Conservation (phyloP, 352 stramenopile species). For the Globisporangium rhizosaccharum region DNA sequence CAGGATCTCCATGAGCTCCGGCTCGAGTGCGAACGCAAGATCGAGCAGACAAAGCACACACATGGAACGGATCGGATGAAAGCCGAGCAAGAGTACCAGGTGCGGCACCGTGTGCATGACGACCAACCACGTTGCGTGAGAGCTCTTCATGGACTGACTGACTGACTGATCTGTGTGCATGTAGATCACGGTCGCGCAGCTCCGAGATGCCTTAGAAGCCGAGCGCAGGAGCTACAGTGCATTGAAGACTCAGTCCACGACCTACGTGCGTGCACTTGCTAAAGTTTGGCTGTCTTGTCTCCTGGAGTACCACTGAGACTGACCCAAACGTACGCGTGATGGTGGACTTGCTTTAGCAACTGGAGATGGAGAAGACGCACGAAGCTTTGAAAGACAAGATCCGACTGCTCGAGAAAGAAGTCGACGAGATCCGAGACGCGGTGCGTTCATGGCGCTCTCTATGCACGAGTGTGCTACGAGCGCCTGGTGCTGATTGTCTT, state of each 20-base stretch:
- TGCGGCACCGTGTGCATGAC: slow-evolving; percentile 7
- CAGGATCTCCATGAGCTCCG: slow-evolving; percentile 46
- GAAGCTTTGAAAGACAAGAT: slow-evolving; percentile 50
- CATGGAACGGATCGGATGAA: slow-evolving; percentile 45
- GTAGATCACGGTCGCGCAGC: slow-evolving; percentile 31
- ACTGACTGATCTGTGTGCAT: neutral
- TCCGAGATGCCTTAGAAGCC: slow-evolving; percentile 29
- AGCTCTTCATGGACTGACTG: neutral
- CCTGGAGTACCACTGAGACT: neutral
- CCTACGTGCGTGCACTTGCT: slow-evolving; percentile 18
- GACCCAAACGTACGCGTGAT: neutral
- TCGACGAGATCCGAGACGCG: slow-evolving; percentile 50
- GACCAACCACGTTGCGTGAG: neutral
- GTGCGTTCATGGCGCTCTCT: slow-evolving; percentile 14
- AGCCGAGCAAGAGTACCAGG: slow-evolving; percentile 45
- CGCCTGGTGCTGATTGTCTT: neutral
- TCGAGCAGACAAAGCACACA: slow-evolving; percentile 54
- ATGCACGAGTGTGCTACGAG: neutral
- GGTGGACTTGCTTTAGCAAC: slow-evolving; percentile 18
- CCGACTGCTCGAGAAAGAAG: slow-evolving; percentile 61
- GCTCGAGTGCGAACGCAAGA: slow-evolving; percentile 39
- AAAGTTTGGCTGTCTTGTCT: neutral
- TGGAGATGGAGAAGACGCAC: slow-evolving; percentile 35
- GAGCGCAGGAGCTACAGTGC: slow-evolving; percentile 29
- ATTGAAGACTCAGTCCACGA: slow-evolving; percentile 34